Evolutionary conservation across 768 basidiomycete species (phyloP).

Genomic region (Russula sp.): DNA sequence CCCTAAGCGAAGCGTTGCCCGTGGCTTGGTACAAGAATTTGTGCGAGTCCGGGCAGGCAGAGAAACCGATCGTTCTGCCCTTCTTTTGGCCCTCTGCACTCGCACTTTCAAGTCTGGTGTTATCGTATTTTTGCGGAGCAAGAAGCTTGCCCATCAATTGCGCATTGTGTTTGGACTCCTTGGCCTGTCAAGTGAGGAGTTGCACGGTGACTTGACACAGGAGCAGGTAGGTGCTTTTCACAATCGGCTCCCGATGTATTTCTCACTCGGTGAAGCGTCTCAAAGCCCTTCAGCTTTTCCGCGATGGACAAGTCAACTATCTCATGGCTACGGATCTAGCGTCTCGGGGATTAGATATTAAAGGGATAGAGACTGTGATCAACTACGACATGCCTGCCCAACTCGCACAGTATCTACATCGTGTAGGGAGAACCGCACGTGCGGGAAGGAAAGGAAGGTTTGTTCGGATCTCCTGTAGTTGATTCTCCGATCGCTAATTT

Average conservation of each 20-base stretch:
- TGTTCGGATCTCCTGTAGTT: constrained; percentile 25
- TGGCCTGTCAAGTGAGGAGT: constrained; percentile 84
- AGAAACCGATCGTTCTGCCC: constrained; percentile 65
- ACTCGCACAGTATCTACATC: constrained; percentile 89
- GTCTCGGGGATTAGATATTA: constrained; percentile 93
- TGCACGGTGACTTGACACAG: constrained; percentile 94
- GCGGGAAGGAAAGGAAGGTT: constrained; percentile 90
- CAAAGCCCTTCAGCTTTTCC: constrained; percentile 76
- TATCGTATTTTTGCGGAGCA: constrained; percentile 93
- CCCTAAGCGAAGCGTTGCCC: constrained; percentile 81
- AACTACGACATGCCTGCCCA: constrained; percentile 98
- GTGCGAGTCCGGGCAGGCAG: constrained; percentile 81
- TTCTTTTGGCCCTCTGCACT: constrained; percentile 80
- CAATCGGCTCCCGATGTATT: background rate
- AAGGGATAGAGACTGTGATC: constrained; percentile 94
- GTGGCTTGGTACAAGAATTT: constrained; percentile 88
- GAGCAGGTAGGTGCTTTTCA: constrained; percentile 61
- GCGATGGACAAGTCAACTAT: constrained; percentile 82
- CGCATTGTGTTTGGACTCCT: constrained; percentile 84
- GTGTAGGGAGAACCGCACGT: constrained; percentile 94
- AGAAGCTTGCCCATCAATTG: constrained; percentile 96
- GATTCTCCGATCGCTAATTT: constrained; percentile 5
- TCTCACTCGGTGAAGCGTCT: constrained; percentile 52
- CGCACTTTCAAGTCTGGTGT: constrained; percentile 77
- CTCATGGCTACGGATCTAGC: constrained; percentile 96